phyloP scores from a whole-genome alignment of 805 yeast genomes.

The Sungouiozyma intestinalis region DNA sequence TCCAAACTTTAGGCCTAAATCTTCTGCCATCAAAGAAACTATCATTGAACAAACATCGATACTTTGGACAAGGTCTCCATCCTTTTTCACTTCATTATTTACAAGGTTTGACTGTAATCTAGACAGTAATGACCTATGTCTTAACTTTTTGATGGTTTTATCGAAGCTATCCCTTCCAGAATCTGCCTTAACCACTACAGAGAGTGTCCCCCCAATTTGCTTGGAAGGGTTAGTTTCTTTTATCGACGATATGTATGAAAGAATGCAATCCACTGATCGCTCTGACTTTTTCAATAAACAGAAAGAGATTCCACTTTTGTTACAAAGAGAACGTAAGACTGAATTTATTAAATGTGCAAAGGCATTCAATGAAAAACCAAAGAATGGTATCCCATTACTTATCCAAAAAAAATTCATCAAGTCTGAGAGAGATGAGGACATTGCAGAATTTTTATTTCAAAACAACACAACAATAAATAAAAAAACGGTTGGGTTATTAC shows the following conservation, averaged over 20 bases:
- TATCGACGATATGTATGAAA: slow-evolving; percentile 49
- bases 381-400: slow-evolving; percentile 57
- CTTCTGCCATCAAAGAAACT: slow-evolving; percentile 56
- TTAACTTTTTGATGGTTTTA: slow-evolving; percentile 54
- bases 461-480: slow-evolving; percentile 79
- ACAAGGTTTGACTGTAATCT: slow-evolving; percentile 85
- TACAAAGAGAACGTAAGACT: slow-evolving; percentile 44
- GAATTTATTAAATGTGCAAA: slow-evolving; percentile 69
- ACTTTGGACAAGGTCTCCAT: slow-evolving; percentile 71
- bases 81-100: slow-evolving; percentile 64
- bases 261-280: slow-evolving; percentile 20
- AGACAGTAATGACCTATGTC: slow-evolving; percentile 70
- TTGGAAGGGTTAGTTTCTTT: slow-evolving; percentile 75
- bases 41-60: slow-evolving; percentile 76
- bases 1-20: slow-evolving; percentile 19
- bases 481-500: slow-evolving; percentile 72
- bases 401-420: slow-evolving; percentile 56
- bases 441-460: slow-evolving; percentile 68
- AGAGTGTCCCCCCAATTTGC: slow-evolving; percentile 86
- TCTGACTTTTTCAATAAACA: slow-evolving; percentile 19
- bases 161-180: slow-evolving; percentile 79
- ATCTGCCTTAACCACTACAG: slow-evolving; percentile 67
- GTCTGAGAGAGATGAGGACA: slow-evolving; percentile 42
- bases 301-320: slow-evolving; percentile 14
- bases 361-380: slow-evolving; percentile 68